Base-by-base conservation (phyloP, 805 yeast species). In the Candida glaebosa region DNA sequence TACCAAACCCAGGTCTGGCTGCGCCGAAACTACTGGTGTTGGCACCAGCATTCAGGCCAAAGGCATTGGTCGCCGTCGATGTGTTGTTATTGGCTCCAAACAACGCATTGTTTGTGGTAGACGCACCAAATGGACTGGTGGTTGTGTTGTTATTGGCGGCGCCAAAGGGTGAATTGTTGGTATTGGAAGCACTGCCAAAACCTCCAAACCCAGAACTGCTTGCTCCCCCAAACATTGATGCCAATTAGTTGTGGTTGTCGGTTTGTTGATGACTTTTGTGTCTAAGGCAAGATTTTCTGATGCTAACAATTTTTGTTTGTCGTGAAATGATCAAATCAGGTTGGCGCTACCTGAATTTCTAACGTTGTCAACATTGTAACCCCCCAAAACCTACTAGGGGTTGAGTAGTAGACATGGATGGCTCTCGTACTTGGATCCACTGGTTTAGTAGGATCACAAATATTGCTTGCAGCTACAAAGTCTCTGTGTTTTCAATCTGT, bases 371-470 rank as follows among this genome's bases (percentile, higher is more conserved):
- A n/a, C n/a, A n/a, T n/a, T n/a, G n/a, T n/a, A n/a, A n/a, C n/a
- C n/a, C n/a, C n/a, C n/a, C n/a, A n/a, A n/a, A n/a, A n/a, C n/a
- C n/a, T n/a, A n/a, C n/a, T n/a, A n/a, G n/a, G n/a, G n/a, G n/a
- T n/a, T n/a, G n/a, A n/a, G n/a, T n/a, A n/a, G n/a, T n/a, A n/a
- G n/a, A n/a, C n/a, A n/a, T n/a, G n/a, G n/a, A n/a, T n/a, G n/a
- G n/a, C 54, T 2, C 37, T 54, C 20, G 39, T 60, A 14, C 59
- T 86, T 34, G 96, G 96, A 2, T 75, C 89, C 20, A 87, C 96
- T 1, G 96, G 96, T 2, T 63, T 87, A 16, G 82, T 84, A 42
- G 96, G 96, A 6, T 51, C 69, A 18, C 71, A 66, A 17, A 71
- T 86, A 44, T 56, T 86, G 40, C 72, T 68, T 40, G 60, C 60